Base-by-base conservation (phyloP, 768 basidiomycete genomes). In the Infundibulicybe gibba region DNA sequence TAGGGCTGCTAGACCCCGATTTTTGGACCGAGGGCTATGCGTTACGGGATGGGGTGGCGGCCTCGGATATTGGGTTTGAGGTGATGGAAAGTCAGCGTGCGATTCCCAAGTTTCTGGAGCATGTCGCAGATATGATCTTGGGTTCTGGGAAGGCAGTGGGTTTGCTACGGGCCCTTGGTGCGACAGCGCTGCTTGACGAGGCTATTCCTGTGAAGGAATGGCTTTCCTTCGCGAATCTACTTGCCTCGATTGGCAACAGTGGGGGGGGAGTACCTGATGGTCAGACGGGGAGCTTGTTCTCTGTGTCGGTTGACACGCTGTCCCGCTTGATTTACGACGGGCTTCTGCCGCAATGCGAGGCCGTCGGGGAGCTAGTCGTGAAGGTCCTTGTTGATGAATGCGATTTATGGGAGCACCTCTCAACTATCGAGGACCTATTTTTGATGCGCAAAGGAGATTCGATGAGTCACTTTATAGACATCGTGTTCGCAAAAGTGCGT, bases 401-500 rank as follows among this genome's bases (percentile, higher is more conserved):
- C 56, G 74, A 72, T 13, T 53, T 89, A 44, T 77, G 77, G 70
- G 65, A 63, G 20, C 88, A 91, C 62, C 62, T 91, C 16, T 57
- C 61, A 9, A 74, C 81, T 1, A 73, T 90, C 14, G 83, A 91
- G 54, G 79, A 82, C 54, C 47, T 91, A 2, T 90, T 76, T 52
- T 62, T 93, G 49, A 91, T 89, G 86, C 72, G 81, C 34, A 71
- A 74, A 48, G 88, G 89, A n/a, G 90, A 93, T 55, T 73, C 77
- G 2, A 81, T 92, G 69, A 80, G 79, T 40, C 79, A 85, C 53
- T 89, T 89, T 51, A 69, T 81, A 8, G 88, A 88, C 56, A 61
- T 78, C n/a, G 51, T 92, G 25, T 92, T 91, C 58, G 74, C 76
- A 31, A 84, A 87, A 72, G 90, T 88, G 51, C 34, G 67, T 50